Evolutionary conservation across 345 rosid genomes (phyloP), one percentile per base, ranked within the genome.

Genomic region (Lagerstroemia speciosa): DNA sequence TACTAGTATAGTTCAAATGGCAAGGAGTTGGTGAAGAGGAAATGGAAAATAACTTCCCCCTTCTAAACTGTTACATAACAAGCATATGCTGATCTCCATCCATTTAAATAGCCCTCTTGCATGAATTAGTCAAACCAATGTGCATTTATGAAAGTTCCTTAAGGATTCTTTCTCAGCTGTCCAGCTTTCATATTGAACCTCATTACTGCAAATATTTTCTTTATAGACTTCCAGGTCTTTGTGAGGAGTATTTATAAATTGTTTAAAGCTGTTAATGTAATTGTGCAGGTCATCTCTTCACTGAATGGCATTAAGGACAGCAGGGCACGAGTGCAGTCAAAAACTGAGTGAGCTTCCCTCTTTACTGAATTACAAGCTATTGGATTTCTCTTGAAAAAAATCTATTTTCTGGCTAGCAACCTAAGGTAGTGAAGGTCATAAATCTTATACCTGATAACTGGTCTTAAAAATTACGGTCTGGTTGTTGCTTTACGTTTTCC

Each of bases 221-320:
- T n/a, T n/a, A n/a, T 14, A 27, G 3, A 24, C 17, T 24, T 27
- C 58, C n/a, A 48, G 46, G 29, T 70, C 24, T 67, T 24, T 58
- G 33, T 30, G 14, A n/a, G 24, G 29, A 58, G 63, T 58, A n/a
- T 30, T 26, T 27, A 3, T 27, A 30, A 58, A 58, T 10, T 58
- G 5, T 58, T 58, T 24, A 31, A 26, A 45, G 41, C 24, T 55
- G 40, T 71, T 76, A 57, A 20, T 61, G n/a, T 74, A 38, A 57
- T 64, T 3, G 37, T 80, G 76, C 85, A 93, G 97, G 90, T 90
- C 61, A 75, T 93, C 72, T 82, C 79, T 60, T 89, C 96, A 6
- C 79, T 90, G 27, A 81, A 87, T 82, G 91, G 88, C 76, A 83
- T 93, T 70, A 79, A 80, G 71, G 85, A 84, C 76, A 76, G 72